These are phyloP conservation scores for Botrytis deweyae DNA, from an alignment of 2,329 filamentous ascomycete genomes.

Conservation along the genomic window DNA sequence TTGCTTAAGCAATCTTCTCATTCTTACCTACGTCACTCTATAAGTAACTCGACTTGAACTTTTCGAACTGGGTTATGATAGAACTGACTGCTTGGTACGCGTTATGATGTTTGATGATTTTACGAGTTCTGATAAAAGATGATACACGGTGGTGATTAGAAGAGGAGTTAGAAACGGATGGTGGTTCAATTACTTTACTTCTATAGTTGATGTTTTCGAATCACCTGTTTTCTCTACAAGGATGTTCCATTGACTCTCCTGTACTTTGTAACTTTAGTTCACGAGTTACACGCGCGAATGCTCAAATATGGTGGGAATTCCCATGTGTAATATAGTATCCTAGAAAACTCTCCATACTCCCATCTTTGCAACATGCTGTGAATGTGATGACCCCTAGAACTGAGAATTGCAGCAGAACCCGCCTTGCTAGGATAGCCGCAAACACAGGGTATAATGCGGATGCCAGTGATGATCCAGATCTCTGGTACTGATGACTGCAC, in stretches of 20 bases:
- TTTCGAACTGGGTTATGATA: slow-evolving; percentile 2
- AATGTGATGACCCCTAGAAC: background rate
- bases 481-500: background rate
- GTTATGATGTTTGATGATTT: background rate
- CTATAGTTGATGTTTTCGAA: background rate
- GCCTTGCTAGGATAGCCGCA: background rate
- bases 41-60: background rate
- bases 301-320: background rate
- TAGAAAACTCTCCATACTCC: background rate
- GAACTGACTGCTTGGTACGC: background rate
- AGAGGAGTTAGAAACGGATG: slow-evolving; percentile 2
- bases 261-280: background rate
- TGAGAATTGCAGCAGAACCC: background rate
- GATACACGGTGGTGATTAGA: slow-evolving; percentile 1
- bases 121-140: slow-evolving; percentile 1
- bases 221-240: background rate
- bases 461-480: background rate
- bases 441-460: background rate
- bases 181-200: slow-evolving; percentile 2
- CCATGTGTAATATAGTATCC: background rate
- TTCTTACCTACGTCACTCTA: slow-evolving; percentile 1
- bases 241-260: background rate
- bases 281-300: background rate
- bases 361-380: background rate
- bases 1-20: background rate